These are phyloP conservation scores for Rhodotorula sp. DNA, from an alignment of 1,284 basidiomycete genomes.

Conservation along the genomic window DNA sequence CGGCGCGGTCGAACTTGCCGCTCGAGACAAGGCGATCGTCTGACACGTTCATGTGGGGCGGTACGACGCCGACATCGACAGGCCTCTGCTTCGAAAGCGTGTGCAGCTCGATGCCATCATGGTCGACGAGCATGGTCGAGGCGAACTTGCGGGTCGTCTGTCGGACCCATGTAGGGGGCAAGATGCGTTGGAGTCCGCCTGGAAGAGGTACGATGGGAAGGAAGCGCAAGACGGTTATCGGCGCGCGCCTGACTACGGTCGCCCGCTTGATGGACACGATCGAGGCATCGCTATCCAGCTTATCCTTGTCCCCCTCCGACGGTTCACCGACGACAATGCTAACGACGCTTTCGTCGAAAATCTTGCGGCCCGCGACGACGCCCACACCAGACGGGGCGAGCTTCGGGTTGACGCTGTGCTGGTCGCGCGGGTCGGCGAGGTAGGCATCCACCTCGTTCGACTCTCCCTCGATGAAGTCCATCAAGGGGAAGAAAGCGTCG, in stretches of 20 bases:
- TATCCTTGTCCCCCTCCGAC: slow-evolving; percentile 45
- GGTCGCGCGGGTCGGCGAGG: slow-evolving; percentile 54
- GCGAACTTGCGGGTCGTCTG: slow-evolving; percentile 11
- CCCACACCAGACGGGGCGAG: slow-evolving; percentile 25
- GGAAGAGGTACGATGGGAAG: slow-evolving; percentile 12
- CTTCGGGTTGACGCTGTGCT: neutral
- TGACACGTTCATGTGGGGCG: neutral
- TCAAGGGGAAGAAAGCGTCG: slow-evolving; percentile 86
- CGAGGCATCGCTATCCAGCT: slow-evolving; percentile 13
- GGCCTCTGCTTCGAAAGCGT: slow-evolving; percentile 14
- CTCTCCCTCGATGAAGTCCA: slow-evolving; percentile 79
- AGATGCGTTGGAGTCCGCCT: slow-evolving; percentile 9
- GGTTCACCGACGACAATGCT: slow-evolving; percentile 29
- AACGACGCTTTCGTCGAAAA: slow-evolving; percentile 34
- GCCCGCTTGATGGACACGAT: slow-evolving; percentile 26
- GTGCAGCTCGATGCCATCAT: slow-evolving; percentile 26
- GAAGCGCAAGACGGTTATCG: slow-evolving; percentile 9
- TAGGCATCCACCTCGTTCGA: slow-evolving; percentile 73
- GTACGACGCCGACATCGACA: neutral
- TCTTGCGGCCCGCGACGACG: slow-evolving; percentile 25
- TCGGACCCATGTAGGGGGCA: slow-evolving; percentile 7
- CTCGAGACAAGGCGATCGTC: slow-evolving; percentile 12
- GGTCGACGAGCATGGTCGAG: slow-evolving; percentile 37
- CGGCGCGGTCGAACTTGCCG: slow-evolving; percentile 27
- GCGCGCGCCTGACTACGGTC: slow-evolving; percentile 17